These are phyloP conservation scores for Coix lacrymajobi DNA, from an alignment of 176 grass and related monocot genomes.

Conservation along the genomic window DNA sequence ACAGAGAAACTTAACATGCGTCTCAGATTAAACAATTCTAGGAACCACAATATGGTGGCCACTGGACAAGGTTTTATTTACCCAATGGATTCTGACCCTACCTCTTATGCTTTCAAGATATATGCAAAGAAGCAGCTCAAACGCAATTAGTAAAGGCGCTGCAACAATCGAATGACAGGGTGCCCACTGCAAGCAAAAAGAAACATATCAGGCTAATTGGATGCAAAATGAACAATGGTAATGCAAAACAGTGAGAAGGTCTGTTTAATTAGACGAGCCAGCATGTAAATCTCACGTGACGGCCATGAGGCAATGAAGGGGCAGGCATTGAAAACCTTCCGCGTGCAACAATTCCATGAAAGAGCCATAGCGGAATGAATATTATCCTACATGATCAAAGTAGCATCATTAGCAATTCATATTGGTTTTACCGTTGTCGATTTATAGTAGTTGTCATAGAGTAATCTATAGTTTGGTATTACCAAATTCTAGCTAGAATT, in stretches of 20 bases:
- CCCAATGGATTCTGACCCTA: slow-evolving; percentile 24
- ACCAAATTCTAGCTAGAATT: not conserved
- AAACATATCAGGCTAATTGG: slow-evolving; percentile 10
- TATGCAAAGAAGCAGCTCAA: slow-evolving; percentile 89
- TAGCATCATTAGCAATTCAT: slow-evolving; percentile 11
- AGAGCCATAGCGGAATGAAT: slow-evolving; percentile 91
- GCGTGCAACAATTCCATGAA: slow-evolving; percentile 68
- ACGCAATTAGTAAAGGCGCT: slow-evolving; percentile 70
- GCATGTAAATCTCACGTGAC: slow-evolving; percentile 58
- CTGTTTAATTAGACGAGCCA: not conserved
- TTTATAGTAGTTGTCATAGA: not conserved
- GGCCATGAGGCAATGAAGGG: slow-evolving; percentile 86
- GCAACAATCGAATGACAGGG: slow-evolving; percentile 92
- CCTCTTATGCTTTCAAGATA: slow-evolving; percentile 73
- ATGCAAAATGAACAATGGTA: not conserved
- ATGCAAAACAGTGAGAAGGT: not conserved
- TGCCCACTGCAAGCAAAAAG: slow-evolving; percentile 58
- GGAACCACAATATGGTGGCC: not conserved
- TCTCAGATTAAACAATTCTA: not conserved
- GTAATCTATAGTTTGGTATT: not conserved
- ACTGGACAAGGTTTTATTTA: not conserved
- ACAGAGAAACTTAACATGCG: not conserved
- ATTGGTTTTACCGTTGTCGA: not conserved
- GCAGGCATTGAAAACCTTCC: slow-evolving; percentile 98
- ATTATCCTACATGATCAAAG: slow-evolving; percentile 53